Conservation (phyloP, 805 yeast species). For the Nakazawaea anatomiae region DNA sequence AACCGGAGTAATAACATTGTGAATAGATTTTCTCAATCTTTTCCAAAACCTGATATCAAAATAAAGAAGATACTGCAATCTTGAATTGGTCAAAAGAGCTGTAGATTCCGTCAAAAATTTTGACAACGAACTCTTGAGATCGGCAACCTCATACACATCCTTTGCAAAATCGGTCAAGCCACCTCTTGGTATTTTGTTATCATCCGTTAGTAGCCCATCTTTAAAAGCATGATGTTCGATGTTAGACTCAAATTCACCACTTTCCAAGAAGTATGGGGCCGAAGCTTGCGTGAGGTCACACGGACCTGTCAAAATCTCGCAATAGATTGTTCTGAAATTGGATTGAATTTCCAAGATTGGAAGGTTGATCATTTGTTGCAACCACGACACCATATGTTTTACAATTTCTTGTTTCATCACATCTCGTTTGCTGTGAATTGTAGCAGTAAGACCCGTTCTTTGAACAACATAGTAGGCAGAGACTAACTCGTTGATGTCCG, state of each 20-base stretch:
- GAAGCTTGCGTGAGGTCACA: slow-evolving; percentile 10
- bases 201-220: slow-evolving; percentile 27
- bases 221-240: slow-evolving; percentile 12
- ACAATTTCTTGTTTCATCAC: slow-evolving; percentile 42
- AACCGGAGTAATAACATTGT: slow-evolving; percentile 46
- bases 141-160: slow-evolving; percentile 19
- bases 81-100: slow-evolving; percentile 27
- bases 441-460: slow-evolving; percentile 47
- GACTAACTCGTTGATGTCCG: slow-evolving; percentile 20
- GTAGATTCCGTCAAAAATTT: neutral
- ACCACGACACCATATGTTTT: slow-evolving; percentile 44
- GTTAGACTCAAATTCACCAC: neutral
- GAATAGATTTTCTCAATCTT: slow-evolving; percentile 39
- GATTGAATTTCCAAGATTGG: slow-evolving; percentile 32
- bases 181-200: slow-evolving; percentile 26
- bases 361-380: slow-evolving; percentile 32
- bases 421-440: slow-evolving; percentile 47
- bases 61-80: slow-evolving; percentile 52
- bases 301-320: slow-evolving; percentile 34
- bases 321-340: slow-evolving; percentile 33
- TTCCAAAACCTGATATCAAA: slow-evolving; percentile 59
- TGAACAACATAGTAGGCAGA: slow-evolving; percentile 33
- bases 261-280: slow-evolving; percentile 9
- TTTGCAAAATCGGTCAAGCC: slow-evolving; percentile 10
- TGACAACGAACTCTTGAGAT: slow-evolving; percentile 9